Evolutionary conservation across 129 eudicot genomes (phyloP).

Genomic region (Chrysanthemum lavandulifolium): DNA sequence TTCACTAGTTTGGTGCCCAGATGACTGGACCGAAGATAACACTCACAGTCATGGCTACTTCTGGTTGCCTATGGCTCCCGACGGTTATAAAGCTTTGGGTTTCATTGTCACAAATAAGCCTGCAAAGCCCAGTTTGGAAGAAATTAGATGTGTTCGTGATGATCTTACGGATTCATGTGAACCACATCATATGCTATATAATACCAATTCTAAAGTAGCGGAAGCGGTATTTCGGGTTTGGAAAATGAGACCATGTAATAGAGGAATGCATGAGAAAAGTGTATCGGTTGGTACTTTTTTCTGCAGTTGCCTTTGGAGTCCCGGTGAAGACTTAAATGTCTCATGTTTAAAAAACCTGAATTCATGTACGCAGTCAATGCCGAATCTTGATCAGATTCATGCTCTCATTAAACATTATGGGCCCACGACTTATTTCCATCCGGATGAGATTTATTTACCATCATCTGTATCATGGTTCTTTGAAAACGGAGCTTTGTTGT

Average conservation of each 20-base stretch:
- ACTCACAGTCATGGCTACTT: conserved; percentile 62
- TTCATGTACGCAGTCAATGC: conserved; percentile 55
- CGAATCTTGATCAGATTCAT: conserved; percentile 76
- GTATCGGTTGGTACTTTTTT: conserved; percentile 73
- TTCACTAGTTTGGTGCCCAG: conserved; percentile 70
- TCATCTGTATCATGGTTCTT: conserved; percentile 94
- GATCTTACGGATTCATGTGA: conserved; percentile 81
- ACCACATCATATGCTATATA: conserved; percentile 31
- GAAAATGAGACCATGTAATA: conserved; percentile 65
- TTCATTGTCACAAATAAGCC: conserved; percentile 76
- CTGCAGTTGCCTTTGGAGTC: conserved; percentile 49
- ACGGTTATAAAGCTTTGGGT: conserved; percentile 86
- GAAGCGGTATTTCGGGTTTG: conserved; percentile 51
- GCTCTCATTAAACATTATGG: conserved; percentile 80
- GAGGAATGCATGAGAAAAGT: conserved; percentile 79
- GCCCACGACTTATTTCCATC: conserved; percentile 83
- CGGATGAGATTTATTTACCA: conserved; percentile 70
- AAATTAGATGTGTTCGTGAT: conserved; percentile 76
- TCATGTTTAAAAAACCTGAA: conserved; percentile 74
- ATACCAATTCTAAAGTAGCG: conserved; percentile 31
- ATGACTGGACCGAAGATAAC: conserved; percentile 54
- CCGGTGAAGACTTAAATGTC: conserved; percentile 44
- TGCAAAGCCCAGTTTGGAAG: conserved; percentile 55
- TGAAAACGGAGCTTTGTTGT: conserved; percentile 67
- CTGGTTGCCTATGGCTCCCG: conserved; percentile 87